Percentiles rank a stretch among this genome's conserved stretches.
Evolutionary conservation across 306 rosid species (phyloP).

Genomic region (Amphicarpaea edgeworthii): DNA sequence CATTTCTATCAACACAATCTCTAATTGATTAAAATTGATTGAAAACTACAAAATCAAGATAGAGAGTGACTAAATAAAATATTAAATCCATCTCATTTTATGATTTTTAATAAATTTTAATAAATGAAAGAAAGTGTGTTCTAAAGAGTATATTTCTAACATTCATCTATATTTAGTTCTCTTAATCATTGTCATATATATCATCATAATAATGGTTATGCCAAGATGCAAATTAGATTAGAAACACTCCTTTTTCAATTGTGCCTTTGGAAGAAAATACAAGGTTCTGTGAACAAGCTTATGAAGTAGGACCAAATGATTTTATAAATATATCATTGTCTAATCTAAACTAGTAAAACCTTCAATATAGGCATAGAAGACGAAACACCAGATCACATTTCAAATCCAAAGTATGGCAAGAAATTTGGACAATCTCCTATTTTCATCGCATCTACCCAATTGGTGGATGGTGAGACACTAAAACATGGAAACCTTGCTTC

Average conservation of each 20-base stretch:
- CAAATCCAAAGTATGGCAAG: conserved; percentile 56
- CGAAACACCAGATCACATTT: conserved; percentile 36
- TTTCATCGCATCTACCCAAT: conserved; percentile 64
- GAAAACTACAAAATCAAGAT: too few relatives aligned
- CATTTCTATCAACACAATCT: too few relatives aligned
- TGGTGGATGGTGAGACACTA: conserved; percentile 58
- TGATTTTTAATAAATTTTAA: too few relatives aligned
- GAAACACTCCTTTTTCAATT: background rate
- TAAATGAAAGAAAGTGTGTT: too few relatives aligned
- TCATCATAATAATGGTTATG: conserved; percentile 15
- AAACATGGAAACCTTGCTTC: conserved; percentile 58
- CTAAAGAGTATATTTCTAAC: too few relatives aligned
- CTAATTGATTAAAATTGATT: too few relatives aligned
- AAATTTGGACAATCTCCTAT: conserved; percentile 78
- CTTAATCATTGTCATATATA: background rate
- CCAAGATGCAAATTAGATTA: background rate
- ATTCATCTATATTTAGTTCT: too few relatives aligned
- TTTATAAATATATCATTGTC: background rate
- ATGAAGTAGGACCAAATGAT: background rate
- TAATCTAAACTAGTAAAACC: conserved; percentile 30
- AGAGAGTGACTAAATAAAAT: too few relatives aligned
- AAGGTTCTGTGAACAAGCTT: background rate
- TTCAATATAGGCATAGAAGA: conserved; percentile 50
- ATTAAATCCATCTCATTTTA: too few relatives aligned
- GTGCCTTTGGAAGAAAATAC: background rate